Percentiles rank a stretch among this genome's conserved stretches.
Conservation (phyloP, 441 rosid genomes). For the Cnidoscolus chayamansa region DNA sequence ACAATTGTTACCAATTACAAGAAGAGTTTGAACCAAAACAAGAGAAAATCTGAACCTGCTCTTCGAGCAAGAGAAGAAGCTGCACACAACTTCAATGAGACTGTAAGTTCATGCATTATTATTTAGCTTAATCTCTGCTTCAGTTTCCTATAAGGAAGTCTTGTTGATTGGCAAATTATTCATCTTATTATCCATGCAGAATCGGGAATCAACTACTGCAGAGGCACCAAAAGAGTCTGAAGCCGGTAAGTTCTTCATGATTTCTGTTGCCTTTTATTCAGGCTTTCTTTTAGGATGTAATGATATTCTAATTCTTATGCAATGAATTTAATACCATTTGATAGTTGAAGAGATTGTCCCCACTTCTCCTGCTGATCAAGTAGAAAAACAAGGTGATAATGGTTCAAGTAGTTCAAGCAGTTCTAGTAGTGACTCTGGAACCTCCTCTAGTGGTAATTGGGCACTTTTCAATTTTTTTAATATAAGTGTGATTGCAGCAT, state of each 20-base stretch:
- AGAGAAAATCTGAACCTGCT: slow-evolving; percentile 41
- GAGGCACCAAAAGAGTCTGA: slow-evolving; percentile 38
- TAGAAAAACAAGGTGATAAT: slow-evolving; percentile 39
- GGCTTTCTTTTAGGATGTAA: not conserved
- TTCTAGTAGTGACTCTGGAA: slow-evolving; percentile 74
- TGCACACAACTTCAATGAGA: slow-evolving; percentile 34
- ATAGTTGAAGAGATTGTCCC: slow-evolving; percentile 37
- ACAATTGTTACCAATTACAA: slow-evolving; percentile 52
- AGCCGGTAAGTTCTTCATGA: slow-evolving; percentile 41
- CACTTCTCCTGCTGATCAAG: slow-evolving; percentile 38
- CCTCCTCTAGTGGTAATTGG: slow-evolving; percentile 69
- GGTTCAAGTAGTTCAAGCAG: slow-evolving; percentile 71
- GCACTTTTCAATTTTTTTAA: slow-evolving; percentile 14
- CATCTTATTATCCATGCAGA: slow-evolving; percentile 40
- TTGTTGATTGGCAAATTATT: slow-evolving; percentile 20
- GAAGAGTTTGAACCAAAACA: slow-evolving; percentile 45
- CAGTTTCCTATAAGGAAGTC: slow-evolving; percentile 8
- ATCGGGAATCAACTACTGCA: slow-evolving; percentile 30
- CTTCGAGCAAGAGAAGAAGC: slow-evolving; percentile 41
- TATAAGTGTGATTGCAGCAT: not conserved
- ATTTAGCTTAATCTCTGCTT: slow-evolving; percentile 10
- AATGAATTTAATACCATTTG: slow-evolving; percentile 25
- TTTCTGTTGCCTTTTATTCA: slow-evolving; percentile 5
- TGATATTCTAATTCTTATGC: slow-evolving; percentile 15
- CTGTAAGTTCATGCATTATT: slow-evolving; percentile 36